Evolutionary conservation across 129 eudicot genomes (phyloP).

Genomic region (Glebionis coronaria): DNA sequence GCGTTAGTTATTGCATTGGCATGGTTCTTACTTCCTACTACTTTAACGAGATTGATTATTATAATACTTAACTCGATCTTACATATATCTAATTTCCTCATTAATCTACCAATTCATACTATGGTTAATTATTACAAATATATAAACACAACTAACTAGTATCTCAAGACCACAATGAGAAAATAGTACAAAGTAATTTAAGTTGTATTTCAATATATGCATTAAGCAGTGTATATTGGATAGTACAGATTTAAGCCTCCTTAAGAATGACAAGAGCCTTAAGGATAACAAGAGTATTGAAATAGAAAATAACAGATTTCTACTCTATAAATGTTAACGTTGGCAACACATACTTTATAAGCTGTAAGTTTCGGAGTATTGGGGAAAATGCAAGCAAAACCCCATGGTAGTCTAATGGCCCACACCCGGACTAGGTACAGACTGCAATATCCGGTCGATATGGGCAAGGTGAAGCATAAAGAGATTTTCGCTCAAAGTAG

Average conservation of each 20-base stretch:
- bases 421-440: slow-evolving; percentile 60
- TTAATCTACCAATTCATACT: too few relatives aligned
- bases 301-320: not conserved
- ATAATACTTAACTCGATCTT: too few relatives aligned
- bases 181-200: too few relatives aligned
- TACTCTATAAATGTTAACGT: slow-evolving; percentile 5
- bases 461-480: slow-evolving; percentile 24
- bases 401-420: slow-evolving; percentile 35
- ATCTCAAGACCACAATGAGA: too few relatives aligned
- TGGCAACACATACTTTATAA: slow-evolving; percentile 18
- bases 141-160: too few relatives aligned
- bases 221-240: not conserved
- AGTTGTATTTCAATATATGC: not conserved
- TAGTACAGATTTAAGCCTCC: slow-evolving; percentile 5
- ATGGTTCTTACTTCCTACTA: not conserved
- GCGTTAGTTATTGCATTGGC: not conserved
- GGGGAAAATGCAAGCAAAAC: slow-evolving; percentile 6
- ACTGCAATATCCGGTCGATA: slow-evolving; percentile 37
- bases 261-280: not conserved
- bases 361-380: slow-evolving; percentile 16
- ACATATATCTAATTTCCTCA: too few relatives aligned
- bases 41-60: not conserved
- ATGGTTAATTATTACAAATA: too few relatives aligned
- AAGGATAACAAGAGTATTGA: not conserved
- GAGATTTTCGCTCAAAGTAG: slow-evolving; percentile 31